Percentiles rank a stretch among this genome's conserved stretches.
These are phyloP conservation scores for Trichocladium uniseriatum DNA, from an alignment of 495 filamentous ascomycete genomes.

Conservation along the genomic window DNA sequence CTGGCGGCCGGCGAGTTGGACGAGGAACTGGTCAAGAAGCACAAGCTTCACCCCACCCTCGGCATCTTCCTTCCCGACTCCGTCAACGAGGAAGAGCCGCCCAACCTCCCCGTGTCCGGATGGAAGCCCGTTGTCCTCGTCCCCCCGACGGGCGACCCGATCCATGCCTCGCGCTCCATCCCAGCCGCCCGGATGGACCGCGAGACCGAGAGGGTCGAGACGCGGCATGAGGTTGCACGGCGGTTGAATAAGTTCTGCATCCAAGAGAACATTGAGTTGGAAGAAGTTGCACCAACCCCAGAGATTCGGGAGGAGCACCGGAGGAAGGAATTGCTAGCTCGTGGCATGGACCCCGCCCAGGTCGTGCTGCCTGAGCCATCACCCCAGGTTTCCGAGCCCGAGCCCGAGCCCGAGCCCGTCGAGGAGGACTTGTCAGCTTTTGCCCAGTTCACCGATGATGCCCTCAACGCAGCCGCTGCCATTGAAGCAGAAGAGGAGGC, in stretches of 20 bases:
- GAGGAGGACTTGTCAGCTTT: constrained; percentile 7
- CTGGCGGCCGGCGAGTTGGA: constrained; percentile 34
- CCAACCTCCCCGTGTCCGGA: constrained; percentile 22
- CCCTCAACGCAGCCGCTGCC: constrained; percentile 12
- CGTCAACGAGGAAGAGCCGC: constrained; percentile 29
- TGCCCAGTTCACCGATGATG: constrained; percentile 16
- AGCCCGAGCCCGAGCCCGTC: background rate
- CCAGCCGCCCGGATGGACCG: constrained; percentile 24
- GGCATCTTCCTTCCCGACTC: constrained; percentile 34
- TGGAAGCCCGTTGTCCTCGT: constrained; percentile 31
- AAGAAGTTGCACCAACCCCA: constrained; percentile 27
- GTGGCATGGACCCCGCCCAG: constrained; percentile 21
- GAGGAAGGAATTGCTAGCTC: constrained; percentile 12
- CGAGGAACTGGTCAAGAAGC: constrained; percentile 31
- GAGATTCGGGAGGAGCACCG: constrained; percentile 28
- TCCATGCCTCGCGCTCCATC: constrained; percentile 36
- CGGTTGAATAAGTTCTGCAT: constrained; percentile 22
- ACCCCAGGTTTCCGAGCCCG: background rate
- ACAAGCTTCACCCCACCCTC: constrained; percentile 34
- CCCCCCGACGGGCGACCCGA: constrained; percentile 22
- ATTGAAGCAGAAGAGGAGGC: constrained; percentile 21
- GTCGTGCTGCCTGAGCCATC: constrained; percentile 1
- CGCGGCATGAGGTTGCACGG: constrained; percentile 12
- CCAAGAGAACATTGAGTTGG: constrained; percentile 23
- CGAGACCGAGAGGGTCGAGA: constrained; percentile 14